A percentile compares a stretch with the other conserved stretches of the same genome.
Evolutionary conservation across 169 alveolate species (phyloP).

Genomic region (Cystoisospora suis): DNA sequence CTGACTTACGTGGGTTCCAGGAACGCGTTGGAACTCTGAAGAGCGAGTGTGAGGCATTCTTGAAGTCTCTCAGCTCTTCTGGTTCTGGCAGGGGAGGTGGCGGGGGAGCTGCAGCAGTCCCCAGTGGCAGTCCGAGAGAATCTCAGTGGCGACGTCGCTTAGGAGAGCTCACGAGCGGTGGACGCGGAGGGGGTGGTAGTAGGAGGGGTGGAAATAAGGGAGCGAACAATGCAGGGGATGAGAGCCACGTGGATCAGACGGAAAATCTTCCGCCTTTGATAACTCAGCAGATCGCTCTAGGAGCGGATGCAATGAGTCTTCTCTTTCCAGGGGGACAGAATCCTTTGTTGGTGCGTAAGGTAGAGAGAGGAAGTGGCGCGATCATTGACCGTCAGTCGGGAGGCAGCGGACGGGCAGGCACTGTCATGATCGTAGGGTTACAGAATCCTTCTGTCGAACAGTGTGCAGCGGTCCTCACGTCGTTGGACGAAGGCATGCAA

Average conservation of each 20-base stretch:
- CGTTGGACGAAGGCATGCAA: conserved; percentile 33
- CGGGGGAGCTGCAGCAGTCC: neutral
- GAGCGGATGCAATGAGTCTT: conserved; percentile 3
- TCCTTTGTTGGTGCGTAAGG: conserved; percentile 47
- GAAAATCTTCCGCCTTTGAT: neutral
- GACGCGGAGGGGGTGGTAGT: neutral
- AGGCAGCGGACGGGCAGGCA: conserved; percentile 41
- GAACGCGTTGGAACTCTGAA: conserved; percentile 42
- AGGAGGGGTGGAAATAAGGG: neutral
- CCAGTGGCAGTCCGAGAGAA: neutral
- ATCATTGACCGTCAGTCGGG: conserved; percentile 47
- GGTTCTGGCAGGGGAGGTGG: neutral
- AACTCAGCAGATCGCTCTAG: neutral
- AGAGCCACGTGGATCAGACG: neutral
- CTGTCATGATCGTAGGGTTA: neutral
- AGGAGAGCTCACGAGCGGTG: neutral
- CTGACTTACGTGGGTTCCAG: conserved; percentile 56
- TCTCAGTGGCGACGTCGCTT: conserved; percentile 41
- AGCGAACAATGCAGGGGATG: neutral
- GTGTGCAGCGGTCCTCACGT: neutral
- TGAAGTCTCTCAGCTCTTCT: neutral
- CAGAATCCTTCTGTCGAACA: neutral
- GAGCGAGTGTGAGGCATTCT: conserved; percentile 13
- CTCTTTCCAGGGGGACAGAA: conserved; percentile 6
- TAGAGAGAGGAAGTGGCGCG: conserved; percentile 47